These are phyloP conservation scores for Nematocida minor DNA, from an alignment of 371 early-diverging fungal species.

Conservation along the genomic window DNA sequence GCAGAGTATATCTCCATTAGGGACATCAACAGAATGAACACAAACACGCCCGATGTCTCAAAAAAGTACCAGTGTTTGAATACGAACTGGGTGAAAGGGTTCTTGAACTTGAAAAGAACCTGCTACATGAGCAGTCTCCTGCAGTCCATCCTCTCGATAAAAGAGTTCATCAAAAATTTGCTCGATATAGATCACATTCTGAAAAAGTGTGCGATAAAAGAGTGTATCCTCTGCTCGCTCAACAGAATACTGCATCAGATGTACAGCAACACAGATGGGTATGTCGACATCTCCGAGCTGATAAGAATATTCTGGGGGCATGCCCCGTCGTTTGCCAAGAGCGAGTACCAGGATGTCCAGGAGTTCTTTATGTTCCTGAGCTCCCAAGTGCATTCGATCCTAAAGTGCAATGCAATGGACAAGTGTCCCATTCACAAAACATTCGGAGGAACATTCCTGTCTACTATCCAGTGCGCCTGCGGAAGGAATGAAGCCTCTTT, in stretches of 20 bases:
- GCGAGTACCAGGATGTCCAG: constrained; percentile 44
- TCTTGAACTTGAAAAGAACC: constrained; percentile 54
- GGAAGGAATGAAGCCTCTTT: neutral
- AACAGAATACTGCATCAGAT: constrained; percentile 33
- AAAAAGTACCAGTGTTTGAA: constrained; percentile 6
- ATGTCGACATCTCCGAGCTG: constrained; percentile 34
- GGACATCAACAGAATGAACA: neutral
- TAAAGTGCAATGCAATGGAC: neutral
- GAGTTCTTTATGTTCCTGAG: constrained; percentile 35
- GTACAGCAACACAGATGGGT: constrained; percentile 20
- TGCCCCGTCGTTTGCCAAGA: constrained; percentile 13
- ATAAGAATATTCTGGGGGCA: constrained; percentile 36
- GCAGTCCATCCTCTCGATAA: constrained; percentile 30
- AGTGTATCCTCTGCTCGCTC: constrained; percentile 25
- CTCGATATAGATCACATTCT: neutral
- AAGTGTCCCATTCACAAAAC: constrained; percentile 9
- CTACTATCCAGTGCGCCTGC: neutral
- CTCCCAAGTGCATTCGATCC: constrained; percentile 6
- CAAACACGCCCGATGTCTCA: neutral
- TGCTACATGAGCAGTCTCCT: constrained; percentile 51
- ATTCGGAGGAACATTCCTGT: constrained; percentile 24
- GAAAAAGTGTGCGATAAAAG: neutral
- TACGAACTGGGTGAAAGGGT: constrained; percentile 45
- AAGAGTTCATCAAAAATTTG: constrained; percentile 9
- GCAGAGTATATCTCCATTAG: constrained; percentile 2